A percentile compares a stretch with the other conserved stretches of the same genome.
These are phyloP conservation scores for Penicillium sp. DNA, from an alignment of 2,329 filamentous ascomycete species.

Conservation along the genomic window DNA sequence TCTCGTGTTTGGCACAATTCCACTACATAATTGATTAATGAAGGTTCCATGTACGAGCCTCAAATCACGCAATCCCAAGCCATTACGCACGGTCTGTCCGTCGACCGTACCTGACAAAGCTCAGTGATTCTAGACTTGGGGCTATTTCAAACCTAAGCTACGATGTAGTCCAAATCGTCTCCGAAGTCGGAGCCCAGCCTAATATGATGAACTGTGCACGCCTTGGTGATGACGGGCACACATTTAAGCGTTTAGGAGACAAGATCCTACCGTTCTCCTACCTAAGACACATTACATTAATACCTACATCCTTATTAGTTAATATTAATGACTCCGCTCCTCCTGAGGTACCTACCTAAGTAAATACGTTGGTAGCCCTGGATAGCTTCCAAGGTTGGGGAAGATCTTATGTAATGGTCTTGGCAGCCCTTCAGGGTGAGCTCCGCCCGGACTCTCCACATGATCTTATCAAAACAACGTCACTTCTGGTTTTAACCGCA, in stretches of 20 bases:
- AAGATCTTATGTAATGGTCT: conserved; percentile 6
- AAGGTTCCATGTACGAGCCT: not conserved
- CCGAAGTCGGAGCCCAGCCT: conserved; percentile 5
- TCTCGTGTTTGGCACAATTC: not conserved
- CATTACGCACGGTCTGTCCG: not conserved
- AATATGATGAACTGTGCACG: not conserved
- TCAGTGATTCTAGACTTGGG: not conserved
- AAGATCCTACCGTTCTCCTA: not conserved
- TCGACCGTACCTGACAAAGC: not conserved
- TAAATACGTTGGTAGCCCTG: not conserved
- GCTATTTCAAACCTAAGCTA: conserved; percentile 1
- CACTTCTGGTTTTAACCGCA: not conserved
- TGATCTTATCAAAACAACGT: conserved; percentile 9
- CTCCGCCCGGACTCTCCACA: not conserved
- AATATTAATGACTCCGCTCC: not conserved
- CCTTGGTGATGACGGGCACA: not conserved
- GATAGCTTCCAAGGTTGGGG: not conserved
- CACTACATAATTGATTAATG: not conserved
- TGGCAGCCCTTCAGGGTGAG: not conserved
- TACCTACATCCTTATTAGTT: not conserved
- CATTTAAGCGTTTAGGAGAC: not conserved
- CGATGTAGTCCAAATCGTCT: not conserved
- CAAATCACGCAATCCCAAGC: not conserved
- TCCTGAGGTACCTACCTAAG: not conserved
- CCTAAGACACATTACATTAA: not conserved